Evolutionary conservation across 1,139 yeast genomes (phyloP), one percentile per base, ranked within the genome.

Genomic region (Scheffersomyces titani): DNA sequence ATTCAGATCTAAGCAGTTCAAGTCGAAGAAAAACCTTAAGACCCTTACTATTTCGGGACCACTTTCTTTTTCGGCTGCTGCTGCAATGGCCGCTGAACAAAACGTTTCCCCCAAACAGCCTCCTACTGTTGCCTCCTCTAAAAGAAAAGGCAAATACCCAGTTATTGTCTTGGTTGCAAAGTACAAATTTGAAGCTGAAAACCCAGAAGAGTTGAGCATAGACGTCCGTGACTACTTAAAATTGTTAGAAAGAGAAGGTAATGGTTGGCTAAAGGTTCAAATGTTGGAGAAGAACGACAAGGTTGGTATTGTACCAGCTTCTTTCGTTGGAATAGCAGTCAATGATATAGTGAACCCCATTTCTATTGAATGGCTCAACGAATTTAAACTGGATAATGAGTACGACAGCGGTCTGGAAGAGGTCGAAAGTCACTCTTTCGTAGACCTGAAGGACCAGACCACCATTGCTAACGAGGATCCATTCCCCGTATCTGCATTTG

Each of bases 41-140:
- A 67, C 70, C 20, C 60, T 75, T 46, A 62, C 69, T 18, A 75
- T 76, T 24, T 70, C 76, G 49, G 68, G 71, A 5, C 77, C 77
- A 16, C 57, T 69, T n/a, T 51, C 54, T 44, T 50, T 55, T 4
- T 56, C 60, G 52, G 50, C 18, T 19, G 51, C 55, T 51, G 56
- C 56, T 51, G 13, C 22, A 16, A 19, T 46, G 48, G 21, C 21
- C 16, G 21, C 48, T 18, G 21, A 46, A n/a, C 50, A 47, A 49
- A 47, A 19, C 3, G 30, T 20, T 19, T 46, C 49, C 20, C 49
- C 49, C 7, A 46, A 19, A 22, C 49, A 46, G 9, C 52, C n/a
- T 40, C 48, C 7, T 19, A 18, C 45, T 5, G 18, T 40, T 2
- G 18, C 21, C 45, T 44, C 9, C 1, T 19, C 44, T 18, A 18